Conservation (phyloP, 768 basidiomycete genomes). For the Boletus sp. region DNA sequence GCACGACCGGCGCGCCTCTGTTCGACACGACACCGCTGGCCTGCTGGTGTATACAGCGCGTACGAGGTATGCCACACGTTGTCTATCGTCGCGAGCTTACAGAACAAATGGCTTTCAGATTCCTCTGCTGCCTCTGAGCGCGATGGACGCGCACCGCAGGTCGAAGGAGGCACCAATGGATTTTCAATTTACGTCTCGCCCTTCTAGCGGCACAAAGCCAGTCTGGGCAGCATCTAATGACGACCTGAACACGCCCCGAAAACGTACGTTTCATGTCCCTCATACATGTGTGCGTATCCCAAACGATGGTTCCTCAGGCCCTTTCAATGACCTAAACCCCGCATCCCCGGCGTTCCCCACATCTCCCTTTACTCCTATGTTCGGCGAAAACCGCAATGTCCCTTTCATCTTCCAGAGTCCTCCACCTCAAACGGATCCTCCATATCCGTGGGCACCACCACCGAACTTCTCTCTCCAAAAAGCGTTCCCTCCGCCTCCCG, state of each 20-base stretch:
- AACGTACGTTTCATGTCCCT: constrained; percentile 56
- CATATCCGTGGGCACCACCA: constrained; percentile 67
- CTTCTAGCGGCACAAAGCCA: constrained; percentile 48
- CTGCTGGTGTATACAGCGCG: constrained; percentile 5
- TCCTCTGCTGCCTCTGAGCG: background rate
- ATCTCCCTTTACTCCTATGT: constrained; percentile 45
- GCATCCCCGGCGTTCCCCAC: constrained; percentile 35
- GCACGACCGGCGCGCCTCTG: constrained; percentile 12
- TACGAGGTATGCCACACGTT: constrained; percentile 12
- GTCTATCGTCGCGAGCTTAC: background rate
- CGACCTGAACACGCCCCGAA: constrained; percentile 55
- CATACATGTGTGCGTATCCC: constrained; percentile 10
- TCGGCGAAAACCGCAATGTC: constrained; percentile 63
- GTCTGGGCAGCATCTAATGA: constrained; percentile 52
- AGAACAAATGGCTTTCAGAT: background rate
- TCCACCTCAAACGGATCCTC: constrained; percentile 39
- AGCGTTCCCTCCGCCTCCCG: constrained; percentile 48
- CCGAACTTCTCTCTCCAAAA: constrained; percentile 57
- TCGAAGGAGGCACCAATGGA: constrained; percentile 88
- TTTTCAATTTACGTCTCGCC: constrained; percentile 78
- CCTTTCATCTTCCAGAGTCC: constrained; percentile 72
- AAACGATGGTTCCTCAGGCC: constrained; percentile 38
- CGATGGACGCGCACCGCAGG: constrained; percentile 36
- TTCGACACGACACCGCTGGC: constrained; percentile 6
- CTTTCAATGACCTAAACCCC: constrained; percentile 43